A percentile compares a stretch with the other conserved stretches of the same genome.
phyloP scores from a whole-genome alignment of 179 eudicot genomes.

The Silene vulgaris region DNA sequence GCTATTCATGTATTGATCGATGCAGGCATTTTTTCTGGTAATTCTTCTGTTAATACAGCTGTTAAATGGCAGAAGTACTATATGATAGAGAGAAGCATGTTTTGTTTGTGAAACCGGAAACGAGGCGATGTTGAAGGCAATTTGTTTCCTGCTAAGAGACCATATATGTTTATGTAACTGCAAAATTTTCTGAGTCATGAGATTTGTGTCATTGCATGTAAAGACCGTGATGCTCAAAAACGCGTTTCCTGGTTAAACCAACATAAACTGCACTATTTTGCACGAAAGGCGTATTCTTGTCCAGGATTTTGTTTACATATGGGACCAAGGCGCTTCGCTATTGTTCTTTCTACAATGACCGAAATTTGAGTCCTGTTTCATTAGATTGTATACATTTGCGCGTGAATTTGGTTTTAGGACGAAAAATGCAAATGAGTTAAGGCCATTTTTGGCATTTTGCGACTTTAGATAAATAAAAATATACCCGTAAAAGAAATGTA shows the following conservation, averaged over 20 bases:
- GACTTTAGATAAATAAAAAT: too few species aligned
- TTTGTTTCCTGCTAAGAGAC: conserved; percentile 13
- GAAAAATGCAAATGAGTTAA: not conserved
- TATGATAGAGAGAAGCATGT: conserved; percentile 8
- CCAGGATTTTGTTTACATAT: not conserved
- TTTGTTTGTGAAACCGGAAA: conserved; percentile 16
- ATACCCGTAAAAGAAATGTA: too few species aligned
- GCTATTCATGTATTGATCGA: conserved; percentile 3
- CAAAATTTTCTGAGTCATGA: not conserved
- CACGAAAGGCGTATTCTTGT: conserved; percentile 8
- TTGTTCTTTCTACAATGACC: conserved; percentile 1
- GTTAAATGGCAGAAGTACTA: conserved; percentile 7
- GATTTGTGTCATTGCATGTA: conserved; percentile 4
- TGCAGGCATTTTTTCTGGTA: conserved; percentile 6
- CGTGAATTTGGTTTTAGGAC: too few species aligned
- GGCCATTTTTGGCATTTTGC: too few species aligned
- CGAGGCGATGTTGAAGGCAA: not conserved
- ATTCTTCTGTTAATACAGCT: conserved; percentile 6
- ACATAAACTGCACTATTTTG: conserved; percentile 8
- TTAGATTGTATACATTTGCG: too few species aligned
- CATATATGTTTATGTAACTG: conserved; percentile 13
- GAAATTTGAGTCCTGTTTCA: not conserved
- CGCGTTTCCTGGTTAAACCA: not conserved
- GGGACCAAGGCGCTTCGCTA: not conserved
- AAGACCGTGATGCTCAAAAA: conserved; percentile 13